A percentile compares a stretch with the other conserved stretches of the same genome.
These are phyloP conservation scores for Euphrasia arctica DNA, from an alignment of 305 asterid species.

Conservation along the genomic window DNA sequence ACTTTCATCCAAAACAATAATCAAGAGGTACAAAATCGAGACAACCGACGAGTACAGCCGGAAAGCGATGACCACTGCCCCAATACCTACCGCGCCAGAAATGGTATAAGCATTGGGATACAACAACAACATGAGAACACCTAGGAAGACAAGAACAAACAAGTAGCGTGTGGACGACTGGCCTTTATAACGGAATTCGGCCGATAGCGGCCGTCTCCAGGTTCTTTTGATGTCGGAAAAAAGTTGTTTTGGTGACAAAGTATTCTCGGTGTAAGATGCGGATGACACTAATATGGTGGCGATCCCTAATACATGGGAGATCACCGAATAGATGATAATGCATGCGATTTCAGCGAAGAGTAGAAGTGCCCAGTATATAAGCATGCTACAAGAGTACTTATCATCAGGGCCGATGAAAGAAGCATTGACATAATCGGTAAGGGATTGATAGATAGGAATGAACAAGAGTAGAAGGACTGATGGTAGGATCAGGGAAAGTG, in stretches of 20 bases:
- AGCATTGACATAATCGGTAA: neutral
- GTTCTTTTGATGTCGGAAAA: conserved; percentile 16
- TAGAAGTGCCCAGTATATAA: neutral
- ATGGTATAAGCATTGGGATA: conserved; percentile 14
- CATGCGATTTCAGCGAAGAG: neutral
- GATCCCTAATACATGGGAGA: conserved; percentile 20
- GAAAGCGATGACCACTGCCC: neutral
- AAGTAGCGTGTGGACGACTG: neutral
- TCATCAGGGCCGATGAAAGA: neutral
- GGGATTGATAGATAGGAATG: conserved; percentile 12
- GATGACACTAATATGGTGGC: conserved; percentile 32
- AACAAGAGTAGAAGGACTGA: conserved; percentile 27
- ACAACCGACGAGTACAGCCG: conserved; percentile 25
- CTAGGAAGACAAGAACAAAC: neutral
- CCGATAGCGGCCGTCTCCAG: conserved; percentile 20
- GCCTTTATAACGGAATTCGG: conserved; percentile 9
- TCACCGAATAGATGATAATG: too few relatives aligned
- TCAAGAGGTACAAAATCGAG: conserved; percentile 31
- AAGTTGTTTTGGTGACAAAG: conserved; percentile 20
- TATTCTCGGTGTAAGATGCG: conserved; percentile 20
- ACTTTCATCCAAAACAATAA: conserved; percentile 42
- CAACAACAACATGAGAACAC: neutral
- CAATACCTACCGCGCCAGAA: neutral
- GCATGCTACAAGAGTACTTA: too few relatives aligned
- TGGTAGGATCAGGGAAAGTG: conserved; percentile 22